phyloP scores from a whole-genome alignment of 257 asterid genomes.

The Lavandula angustifolia region DNA sequence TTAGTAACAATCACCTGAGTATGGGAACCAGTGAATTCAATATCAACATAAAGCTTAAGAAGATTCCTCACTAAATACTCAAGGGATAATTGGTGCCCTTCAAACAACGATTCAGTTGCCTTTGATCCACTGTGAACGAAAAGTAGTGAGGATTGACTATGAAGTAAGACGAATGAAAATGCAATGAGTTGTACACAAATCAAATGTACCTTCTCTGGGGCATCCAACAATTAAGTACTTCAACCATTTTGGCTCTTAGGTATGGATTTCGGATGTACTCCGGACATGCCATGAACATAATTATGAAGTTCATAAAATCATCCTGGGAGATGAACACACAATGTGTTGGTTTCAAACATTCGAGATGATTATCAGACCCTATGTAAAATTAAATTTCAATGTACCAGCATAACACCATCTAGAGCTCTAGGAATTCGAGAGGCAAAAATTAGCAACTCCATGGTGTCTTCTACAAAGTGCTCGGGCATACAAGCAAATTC shows the following conservation, averaged over 20 bases:
- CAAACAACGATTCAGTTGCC: conserved; percentile 76
- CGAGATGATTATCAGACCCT: conserved; percentile 24
- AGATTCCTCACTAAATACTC: conserved; percentile 89
- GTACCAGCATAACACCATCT: conserved; percentile 87
- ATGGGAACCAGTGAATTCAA: conserved; percentile 97
- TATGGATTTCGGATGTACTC: conserved; percentile 93
- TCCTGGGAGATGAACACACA: conserved; percentile 53
- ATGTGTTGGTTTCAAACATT: conserved; percentile 21
- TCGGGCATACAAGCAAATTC: conserved; percentile 93
- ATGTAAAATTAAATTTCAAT: conserved; percentile 17
- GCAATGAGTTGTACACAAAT: neutral
- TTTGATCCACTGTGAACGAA: conserved; percentile 72
- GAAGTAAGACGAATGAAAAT: conserved; percentile 11
- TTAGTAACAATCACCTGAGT: conserved; percentile 71
- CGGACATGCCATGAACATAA: conserved; percentile 99
- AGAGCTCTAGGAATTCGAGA: conserved; percentile 95
- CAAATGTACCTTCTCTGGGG: conserved; percentile 75
- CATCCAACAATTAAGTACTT: conserved; percentile 98
- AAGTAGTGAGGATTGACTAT: conserved; percentile 22
- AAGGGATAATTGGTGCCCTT: conserved; percentile 87
- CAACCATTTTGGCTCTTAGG: conserved; percentile 97
- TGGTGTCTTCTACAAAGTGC: conserved; percentile 92
- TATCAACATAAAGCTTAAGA: conserved; percentile 91
- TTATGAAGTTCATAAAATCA: conserved; percentile 95
- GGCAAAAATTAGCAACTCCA: conserved; percentile 95